A percentile compares a stretch with the other conserved stretches of the same genome.
phyloP scores from a whole-genome alignment of 2,329 filamentous ascomycete species.

The Septoria linicola region DNA sequence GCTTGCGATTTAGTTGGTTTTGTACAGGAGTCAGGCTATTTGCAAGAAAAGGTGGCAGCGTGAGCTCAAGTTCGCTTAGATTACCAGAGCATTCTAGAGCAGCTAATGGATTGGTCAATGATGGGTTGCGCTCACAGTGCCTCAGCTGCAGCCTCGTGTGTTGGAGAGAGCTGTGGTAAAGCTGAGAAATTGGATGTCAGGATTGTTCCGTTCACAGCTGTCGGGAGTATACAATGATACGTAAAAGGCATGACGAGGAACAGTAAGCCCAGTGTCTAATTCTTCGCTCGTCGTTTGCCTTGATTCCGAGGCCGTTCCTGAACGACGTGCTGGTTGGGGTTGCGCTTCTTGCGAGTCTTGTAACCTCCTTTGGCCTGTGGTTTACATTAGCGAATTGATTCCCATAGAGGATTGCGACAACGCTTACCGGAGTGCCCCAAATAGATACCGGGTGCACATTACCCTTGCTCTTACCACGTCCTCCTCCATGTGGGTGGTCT shows the following conservation, averaged over 20 bases:
- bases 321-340: slow-evolving; percentile 89
- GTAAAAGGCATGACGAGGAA: too few relatives aligned
- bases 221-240: background rate
- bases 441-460: slow-evolving; percentile 92
- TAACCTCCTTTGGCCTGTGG: slow-evolving; percentile 72
- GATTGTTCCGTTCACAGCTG: too few relatives aligned
- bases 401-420: slow-evolving; percentile 7
- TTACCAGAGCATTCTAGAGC: too few relatives aligned
- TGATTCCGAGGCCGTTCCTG: slow-evolving; percentile 81
- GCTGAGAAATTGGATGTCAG: too few relatives aligned
- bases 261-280: too few relatives aligned
- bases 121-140: too few relatives aligned
- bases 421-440: slow-evolving; percentile 89
- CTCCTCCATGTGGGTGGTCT: slow-evolving; percentile 98
- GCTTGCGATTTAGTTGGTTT: too few relatives aligned
- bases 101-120: too few relatives aligned
- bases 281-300: slow-evolving; percentile 68
- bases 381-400: slow-evolving; percentile 23
- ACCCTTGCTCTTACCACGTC: slow-evolving; percentile 98
- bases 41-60: too few relatives aligned
- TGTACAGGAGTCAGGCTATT: too few relatives aligned
- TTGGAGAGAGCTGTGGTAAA: background rate
- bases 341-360: slow-evolving; percentile 87
- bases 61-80: too few relatives aligned
- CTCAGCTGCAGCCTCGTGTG: too few relatives aligned